Conservation (phyloP, 2,329 filamentous ascomycete genomes). For the Epichloe hybrida region DNA sequence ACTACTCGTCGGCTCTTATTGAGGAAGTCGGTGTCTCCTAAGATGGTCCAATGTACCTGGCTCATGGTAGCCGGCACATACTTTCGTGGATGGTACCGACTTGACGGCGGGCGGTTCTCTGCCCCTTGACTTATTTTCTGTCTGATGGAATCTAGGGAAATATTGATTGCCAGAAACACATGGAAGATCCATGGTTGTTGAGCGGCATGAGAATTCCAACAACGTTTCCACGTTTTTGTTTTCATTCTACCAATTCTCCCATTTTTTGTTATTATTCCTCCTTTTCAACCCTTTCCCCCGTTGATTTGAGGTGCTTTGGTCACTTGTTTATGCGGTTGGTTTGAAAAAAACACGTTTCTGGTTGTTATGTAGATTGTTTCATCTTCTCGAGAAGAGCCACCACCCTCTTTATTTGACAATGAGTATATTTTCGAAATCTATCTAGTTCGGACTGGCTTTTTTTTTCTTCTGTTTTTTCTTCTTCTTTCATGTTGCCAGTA, state of each 20-base stretch:
- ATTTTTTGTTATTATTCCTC: neutral
- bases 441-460: neutral
- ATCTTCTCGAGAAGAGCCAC: constrained; percentile 21
- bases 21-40: neutral
- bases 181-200: neutral
- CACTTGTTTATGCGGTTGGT: neutral
- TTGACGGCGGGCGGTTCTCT: too few species aligned
- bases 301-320: neutral
- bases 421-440: neutral
- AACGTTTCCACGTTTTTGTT: neutral
- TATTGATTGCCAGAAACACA: neutral
- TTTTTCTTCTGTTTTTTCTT: neutral
- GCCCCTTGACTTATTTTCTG: too few species aligned
- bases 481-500: too few species aligned
- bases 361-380: constrained; percentile 16
- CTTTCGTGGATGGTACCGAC: neutral
- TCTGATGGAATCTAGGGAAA: too few species aligned
- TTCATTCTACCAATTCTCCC: neutral
- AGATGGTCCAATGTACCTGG: neutral
- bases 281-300: neutral
- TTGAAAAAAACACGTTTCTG: neutral
- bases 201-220: neutral
- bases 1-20: neutral
- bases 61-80: neutral
- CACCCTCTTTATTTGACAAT: constrained; percentile 6